Percentiles rank a stretch among this genome's conserved stretches.
These are phyloP conservation scores for Phascolomyces articulosus DNA, from an alignment of 371 early-diverging fungal genomes.

Conservation along the genomic window DNA sequence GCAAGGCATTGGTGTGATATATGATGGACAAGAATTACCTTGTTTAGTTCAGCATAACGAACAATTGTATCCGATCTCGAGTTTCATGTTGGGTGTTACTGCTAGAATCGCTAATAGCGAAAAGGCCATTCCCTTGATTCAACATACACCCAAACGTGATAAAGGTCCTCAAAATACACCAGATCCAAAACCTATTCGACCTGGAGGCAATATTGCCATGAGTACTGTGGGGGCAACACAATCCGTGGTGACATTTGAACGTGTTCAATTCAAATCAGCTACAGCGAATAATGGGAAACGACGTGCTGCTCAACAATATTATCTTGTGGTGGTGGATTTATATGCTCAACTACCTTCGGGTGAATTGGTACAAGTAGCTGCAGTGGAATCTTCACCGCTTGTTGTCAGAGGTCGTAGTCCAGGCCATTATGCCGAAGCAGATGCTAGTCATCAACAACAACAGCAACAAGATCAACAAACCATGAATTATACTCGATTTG, in stretches of 20 bases:
- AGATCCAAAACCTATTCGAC: constrained; percentile 57
- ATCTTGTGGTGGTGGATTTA: constrained; percentile 68
- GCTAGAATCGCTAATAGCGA: constrained; percentile 63
- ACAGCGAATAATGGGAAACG: constrained; percentile 92
- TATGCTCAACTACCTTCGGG: constrained; percentile 60
- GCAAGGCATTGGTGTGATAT: constrained; percentile 43
- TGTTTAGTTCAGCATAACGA: constrained; percentile 55
- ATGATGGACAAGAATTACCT: constrained; percentile 54
- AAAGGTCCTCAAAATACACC: constrained; percentile 85
- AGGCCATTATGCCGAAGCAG: constrained; percentile 79
- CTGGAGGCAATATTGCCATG: constrained; percentile 56
- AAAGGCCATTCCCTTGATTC: constrained; percentile 76
- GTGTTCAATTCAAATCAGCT: constrained; percentile 92
- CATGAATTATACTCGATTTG: neutral
- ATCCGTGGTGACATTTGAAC: constrained; percentile 77
- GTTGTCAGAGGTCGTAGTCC: constrained; percentile 93
- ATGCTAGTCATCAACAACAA: constrained; percentile 2
- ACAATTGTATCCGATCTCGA: constrained; percentile 27
- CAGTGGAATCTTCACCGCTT: constrained; percentile 69
- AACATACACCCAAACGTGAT: constrained; percentile 91
- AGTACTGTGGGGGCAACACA: constrained; percentile 46
- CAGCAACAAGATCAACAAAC: constrained; percentile 1
- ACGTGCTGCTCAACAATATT: constrained; percentile 87
- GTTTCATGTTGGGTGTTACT: constrained; percentile 70
- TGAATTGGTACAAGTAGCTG: constrained; percentile 60